A percentile compares a stretch with the other conserved stretches of the same genome.
Evolutionary conservation across 352 stramenopile species (phyloP).

Genomic region (Phytophthora citrophthora): DNA sequence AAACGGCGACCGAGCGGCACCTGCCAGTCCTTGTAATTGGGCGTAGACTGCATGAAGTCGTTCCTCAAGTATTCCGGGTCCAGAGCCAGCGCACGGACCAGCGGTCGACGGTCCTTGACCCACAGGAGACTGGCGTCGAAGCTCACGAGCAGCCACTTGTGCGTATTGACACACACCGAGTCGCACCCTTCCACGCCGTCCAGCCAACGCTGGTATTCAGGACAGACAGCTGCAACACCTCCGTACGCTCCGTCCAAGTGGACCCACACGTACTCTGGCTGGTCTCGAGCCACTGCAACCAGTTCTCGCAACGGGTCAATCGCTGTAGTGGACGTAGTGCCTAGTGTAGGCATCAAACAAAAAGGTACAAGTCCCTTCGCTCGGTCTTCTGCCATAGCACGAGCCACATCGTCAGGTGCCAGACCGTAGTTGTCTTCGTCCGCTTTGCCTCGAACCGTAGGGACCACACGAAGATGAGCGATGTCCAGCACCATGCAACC

Average conservation of each 20-base stretch:
- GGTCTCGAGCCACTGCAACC: conserved; percentile 42
- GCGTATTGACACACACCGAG: conserved; percentile 74
- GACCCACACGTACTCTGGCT: conserved; percentile 57
- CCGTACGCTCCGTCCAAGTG: conserved; percentile 75
- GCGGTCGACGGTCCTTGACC: conserved; percentile 59
- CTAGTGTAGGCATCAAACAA: conserved; percentile 64
- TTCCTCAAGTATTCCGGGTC: conserved; percentile 80
- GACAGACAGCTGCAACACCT: conserved; percentile 54
- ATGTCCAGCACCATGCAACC: conserved; percentile 74
- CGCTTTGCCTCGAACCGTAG: conserved; percentile 50
- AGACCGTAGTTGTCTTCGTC: conserved; percentile 62
- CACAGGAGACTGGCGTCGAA: conserved; percentile 74
- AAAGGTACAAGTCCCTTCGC: conserved; percentile 61
- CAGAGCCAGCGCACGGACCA: conserved; percentile 62
- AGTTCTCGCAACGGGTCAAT: conserved; percentile 60
- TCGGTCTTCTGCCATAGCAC: conserved; percentile 59
- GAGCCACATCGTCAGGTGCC: conserved; percentile 50
- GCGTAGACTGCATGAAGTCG: conserved; percentile 58
- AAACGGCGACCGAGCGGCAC: conserved; percentile 75
- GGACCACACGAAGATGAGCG: conserved; percentile 56
- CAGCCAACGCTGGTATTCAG: conserved; percentile 59
- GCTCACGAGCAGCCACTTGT: conserved; percentile 80
- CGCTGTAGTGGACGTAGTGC: conserved; percentile 66
- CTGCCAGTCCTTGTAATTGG: conserved; percentile 83
- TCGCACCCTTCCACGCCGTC: conserved; percentile 65